phyloP scores from a whole-genome alignment of 148 eudicot genomes.

The Fagopyrum tataricum region DNA sequence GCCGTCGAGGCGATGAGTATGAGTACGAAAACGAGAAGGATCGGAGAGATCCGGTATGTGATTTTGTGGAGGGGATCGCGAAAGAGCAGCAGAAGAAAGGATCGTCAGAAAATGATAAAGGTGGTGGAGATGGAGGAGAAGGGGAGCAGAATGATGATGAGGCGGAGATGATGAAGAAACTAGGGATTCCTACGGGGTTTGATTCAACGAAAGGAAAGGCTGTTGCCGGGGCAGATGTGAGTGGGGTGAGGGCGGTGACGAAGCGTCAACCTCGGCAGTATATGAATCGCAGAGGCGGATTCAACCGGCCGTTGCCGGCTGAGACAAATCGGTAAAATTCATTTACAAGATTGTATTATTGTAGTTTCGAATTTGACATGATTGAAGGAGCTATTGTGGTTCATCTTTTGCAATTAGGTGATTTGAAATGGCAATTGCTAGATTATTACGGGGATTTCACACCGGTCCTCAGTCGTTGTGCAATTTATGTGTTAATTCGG shows the following conservation, averaged over 20 bases:
- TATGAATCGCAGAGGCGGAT: slow-evolving; percentile 95
- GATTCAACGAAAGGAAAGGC: slow-evolving; percentile 92
- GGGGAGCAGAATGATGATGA: slow-evolving; percentile 31
- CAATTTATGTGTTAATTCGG: too few species aligned
- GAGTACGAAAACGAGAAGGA: slow-evolving; percentile 31
- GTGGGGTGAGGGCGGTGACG: slow-evolving; percentile 77
- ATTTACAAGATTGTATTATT: neutral
- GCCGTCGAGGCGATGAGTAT: slow-evolving; percentile 42
- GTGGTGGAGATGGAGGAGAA: slow-evolving; percentile 14
- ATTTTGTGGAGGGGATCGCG: slow-evolving; percentile 50
- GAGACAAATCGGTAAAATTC: slow-evolving; percentile 57
- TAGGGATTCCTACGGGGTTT: slow-evolving; percentile 87
- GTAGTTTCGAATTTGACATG: neutral
- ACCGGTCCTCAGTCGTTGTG: too few species aligned
- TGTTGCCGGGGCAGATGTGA: slow-evolving; percentile 73
- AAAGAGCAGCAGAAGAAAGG: slow-evolving; percentile 38
- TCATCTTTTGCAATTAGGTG: neutral
- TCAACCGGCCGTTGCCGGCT: slow-evolving; percentile 93
- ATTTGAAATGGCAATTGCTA: neutral
- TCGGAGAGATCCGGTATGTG: slow-evolving; percentile 30
- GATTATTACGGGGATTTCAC: too few species aligned
- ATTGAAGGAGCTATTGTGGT: neutral
- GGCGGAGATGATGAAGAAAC: slow-evolving; percentile 87
- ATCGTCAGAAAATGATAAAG: slow-evolving; percentile 2
- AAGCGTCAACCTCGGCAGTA: slow-evolving; percentile 94